Evolutionary conservation across 768 basidiomycete species (phyloP), one percentile per base, ranked within the genome.

Genomic region (Russula sp.): DNA sequence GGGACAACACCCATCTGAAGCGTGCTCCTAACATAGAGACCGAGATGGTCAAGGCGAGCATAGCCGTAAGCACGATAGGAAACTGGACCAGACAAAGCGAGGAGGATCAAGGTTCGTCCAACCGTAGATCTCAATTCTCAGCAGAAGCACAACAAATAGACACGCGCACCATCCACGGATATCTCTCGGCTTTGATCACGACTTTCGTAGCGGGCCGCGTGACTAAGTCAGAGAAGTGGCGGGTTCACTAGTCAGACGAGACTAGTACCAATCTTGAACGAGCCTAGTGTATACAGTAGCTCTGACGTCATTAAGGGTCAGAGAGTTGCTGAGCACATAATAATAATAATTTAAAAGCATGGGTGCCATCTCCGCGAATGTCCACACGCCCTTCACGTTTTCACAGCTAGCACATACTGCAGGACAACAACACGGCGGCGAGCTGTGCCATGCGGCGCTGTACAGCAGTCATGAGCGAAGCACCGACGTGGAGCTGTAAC

Each of bases 371-470:
- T 81, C 83, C 3, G 80, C 83, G 0, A 94, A 89, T 8, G 80
- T 83, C 84, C 84, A 90, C 1, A 86, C 79, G 65, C 86, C n/a
- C n/a, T n/a, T n/a, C n/a, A n/a, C n/a, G n/a, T 85, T 43, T 89
- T 77, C 2, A 87, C 82, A 64, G 85, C 83, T 68, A 94, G 93
- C 5, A 94, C 86, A 34, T 78, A 78, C 63, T 87, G 83, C 25
- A 93, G 71, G 8, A 93, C 68, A 25, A 83, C 73, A 0, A 84
- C 62, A 94, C 86, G 14, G 90, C 72, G 16, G 83, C 82, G 22
- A 95, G 81, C 74, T 95, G 93, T 8, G 87, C 73, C 20, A 90
- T 75, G 70, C 93, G 94, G 71, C 93, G 76, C 47, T 84, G 59
- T 0, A 89, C 85, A 0, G 90, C 83, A 7, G 84, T 81, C 22